Evolutionary conservation across 1,284 basidiomycete genomes (phyloP).

Genomic region (Macrocybe sp.): DNA sequence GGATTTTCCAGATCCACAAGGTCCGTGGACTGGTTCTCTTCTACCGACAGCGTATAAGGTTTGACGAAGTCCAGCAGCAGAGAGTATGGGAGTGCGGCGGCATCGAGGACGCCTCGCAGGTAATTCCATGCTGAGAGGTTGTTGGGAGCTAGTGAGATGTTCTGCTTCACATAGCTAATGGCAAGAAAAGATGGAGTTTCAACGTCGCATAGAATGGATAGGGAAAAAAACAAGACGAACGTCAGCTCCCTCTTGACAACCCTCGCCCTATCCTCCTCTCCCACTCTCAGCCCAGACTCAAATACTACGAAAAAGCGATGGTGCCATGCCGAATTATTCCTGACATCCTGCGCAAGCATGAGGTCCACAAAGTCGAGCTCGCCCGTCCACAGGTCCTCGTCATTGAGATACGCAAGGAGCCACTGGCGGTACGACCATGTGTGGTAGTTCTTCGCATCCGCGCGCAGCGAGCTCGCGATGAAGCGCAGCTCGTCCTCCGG

Average conservation of each 20-base stretch:
- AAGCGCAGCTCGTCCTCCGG: slow-evolving; percentile 72
- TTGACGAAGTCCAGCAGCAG: slow-evolving; percentile 55
- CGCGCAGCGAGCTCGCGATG: slow-evolving; percentile 63
- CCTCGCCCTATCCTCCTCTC: slow-evolving; percentile 53
- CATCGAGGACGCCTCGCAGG: slow-evolving; percentile 71
- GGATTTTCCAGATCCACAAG: slow-evolving; percentile 74
- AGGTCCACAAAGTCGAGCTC: slow-evolving; percentile 78
- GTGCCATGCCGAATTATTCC: slow-evolving; percentile 99
- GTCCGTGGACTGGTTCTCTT: slow-evolving; percentile 27
- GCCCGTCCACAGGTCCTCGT: slow-evolving; percentile 66
- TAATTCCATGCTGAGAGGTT: slow-evolving; percentile 96
- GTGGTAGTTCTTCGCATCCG: slow-evolving; percentile 92
- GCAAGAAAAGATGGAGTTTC: neutral
- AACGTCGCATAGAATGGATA: slow-evolving; percentile 7
- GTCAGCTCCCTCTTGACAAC: slow-evolving; percentile 63
- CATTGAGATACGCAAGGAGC: slow-evolving; percentile 79
- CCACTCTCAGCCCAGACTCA: slow-evolving; percentile 53
- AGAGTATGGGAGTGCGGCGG: slow-evolving; percentile 53
- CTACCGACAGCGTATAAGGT: slow-evolving; percentile 49
- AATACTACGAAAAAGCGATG: slow-evolving; percentile 95
- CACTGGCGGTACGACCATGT: slow-evolving; percentile 95
- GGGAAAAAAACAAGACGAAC: slow-evolving; percentile 42
- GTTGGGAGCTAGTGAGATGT: slow-evolving; percentile 84
- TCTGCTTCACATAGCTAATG: slow-evolving; percentile 58
- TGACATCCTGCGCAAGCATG: slow-evolving; percentile 74